Conservation (phyloP, 2,329 filamentous ascomycete genomes). For the Ceratocystis cubensis region DNA sequence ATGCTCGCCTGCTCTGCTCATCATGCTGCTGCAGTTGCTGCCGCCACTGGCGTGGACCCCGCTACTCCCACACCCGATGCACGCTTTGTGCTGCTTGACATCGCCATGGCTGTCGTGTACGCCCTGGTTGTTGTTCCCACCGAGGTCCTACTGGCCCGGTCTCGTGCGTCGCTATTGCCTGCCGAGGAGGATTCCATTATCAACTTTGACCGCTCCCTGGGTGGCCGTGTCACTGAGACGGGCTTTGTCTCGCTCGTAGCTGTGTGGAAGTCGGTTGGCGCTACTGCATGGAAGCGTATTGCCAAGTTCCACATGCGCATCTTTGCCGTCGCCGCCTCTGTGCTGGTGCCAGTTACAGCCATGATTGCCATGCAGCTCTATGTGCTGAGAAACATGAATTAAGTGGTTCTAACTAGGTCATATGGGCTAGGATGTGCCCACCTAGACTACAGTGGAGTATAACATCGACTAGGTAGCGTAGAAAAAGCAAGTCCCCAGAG, state of each 20-base stretch:
- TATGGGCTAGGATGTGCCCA: too few relatives aligned
- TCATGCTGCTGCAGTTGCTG: slow-evolving; percentile 30
- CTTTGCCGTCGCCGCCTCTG: slow-evolving; percentile 23
- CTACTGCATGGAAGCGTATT: slow-evolving; percentile 56
- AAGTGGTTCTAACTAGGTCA: neutral
- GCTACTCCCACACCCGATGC: slow-evolving; percentile 22
- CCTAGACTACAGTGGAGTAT: neutral
- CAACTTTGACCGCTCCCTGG: slow-evolving; percentile 79
- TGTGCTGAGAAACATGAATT: slow-evolving; percentile 5
- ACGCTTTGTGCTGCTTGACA: slow-evolving; percentile 26
- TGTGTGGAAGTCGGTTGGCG: slow-evolving; percentile 68
- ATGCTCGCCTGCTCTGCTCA: slow-evolving; percentile 29
- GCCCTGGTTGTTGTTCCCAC: slow-evolving; percentile 56
- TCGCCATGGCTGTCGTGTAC: slow-evolving; percentile 35
- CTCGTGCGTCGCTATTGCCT: slow-evolving; percentile 76
- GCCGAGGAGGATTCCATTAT: slow-evolving; percentile 74
- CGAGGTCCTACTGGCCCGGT: slow-evolving; percentile 62
- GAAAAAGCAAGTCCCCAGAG: too few relatives aligned
- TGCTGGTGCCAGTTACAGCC: slow-evolving; percentile 30
- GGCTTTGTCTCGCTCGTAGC: slow-evolving; percentile 60
- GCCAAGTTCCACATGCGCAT: slow-evolving; percentile 61
- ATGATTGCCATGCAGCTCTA: slow-evolving; percentile 26
- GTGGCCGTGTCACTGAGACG: slow-evolving; percentile 62
- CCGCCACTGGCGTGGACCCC: slow-evolving; percentile 20
- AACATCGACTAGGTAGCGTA: too few relatives aligned